Percentiles rank a stretch among this genome's conserved stretches.
These are phyloP conservation scores for Cladorrhinum sp. DNA, from an alignment of 2,329 filamentous ascomycete genomes.

Conservation along the genomic window DNA sequence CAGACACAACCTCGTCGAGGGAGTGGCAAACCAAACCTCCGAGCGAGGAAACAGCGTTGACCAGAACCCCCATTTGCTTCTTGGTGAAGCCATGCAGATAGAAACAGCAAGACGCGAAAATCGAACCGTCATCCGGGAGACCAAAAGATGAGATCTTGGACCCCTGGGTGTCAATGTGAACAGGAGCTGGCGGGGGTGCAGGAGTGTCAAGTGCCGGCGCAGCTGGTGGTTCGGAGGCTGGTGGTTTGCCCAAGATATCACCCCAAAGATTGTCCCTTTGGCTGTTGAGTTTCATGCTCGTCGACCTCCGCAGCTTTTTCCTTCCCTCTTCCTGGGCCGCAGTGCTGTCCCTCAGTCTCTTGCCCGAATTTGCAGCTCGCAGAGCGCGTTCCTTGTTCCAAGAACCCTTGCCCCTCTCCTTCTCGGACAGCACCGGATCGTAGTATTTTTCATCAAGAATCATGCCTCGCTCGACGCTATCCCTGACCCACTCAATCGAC, in stretches of 20 bases:
- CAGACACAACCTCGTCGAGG: slow-evolving; percentile 39
- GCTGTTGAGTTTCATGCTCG: slow-evolving; percentile 76
- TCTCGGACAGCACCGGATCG: slow-evolving; percentile 66
- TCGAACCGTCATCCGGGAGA: slow-evolving; percentile 35
- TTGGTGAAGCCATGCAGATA: slow-evolving; percentile 58
- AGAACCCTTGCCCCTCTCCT: slow-evolving; percentile 73
- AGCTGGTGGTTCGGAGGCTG: slow-evolving; percentile 30
- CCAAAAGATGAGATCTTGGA: slow-evolving; percentile 27
- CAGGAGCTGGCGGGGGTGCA: not conserved
- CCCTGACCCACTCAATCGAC: slow-evolving; percentile 77
- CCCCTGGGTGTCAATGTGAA: slow-evolving; percentile 23
- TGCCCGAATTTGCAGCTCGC: slow-evolving; percentile 50
- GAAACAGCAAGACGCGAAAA: slow-evolving; percentile 58
- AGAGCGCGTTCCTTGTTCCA: slow-evolving; percentile 59
- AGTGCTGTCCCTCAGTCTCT: slow-evolving; percentile 54
- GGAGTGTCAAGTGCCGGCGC: not conserved
- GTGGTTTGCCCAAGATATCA: slow-evolving; percentile 66
- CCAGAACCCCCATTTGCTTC: slow-evolving; percentile 48
- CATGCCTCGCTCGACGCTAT: slow-evolving; percentile 84
- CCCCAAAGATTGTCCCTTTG: slow-evolving; percentile 88
- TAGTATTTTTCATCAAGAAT: slow-evolving; percentile 84
- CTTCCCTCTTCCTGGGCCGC: slow-evolving; percentile 55
- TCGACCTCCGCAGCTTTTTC: slow-evolving; percentile 81
- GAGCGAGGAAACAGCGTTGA: slow-evolving; percentile 47
- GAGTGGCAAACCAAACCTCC: slow-evolving; percentile 45